Evolutionary conservation across 208 protist genomes (phyloP), one percentile per base, ranked within the genome.

Genomic region (Leishmania major): DNA sequence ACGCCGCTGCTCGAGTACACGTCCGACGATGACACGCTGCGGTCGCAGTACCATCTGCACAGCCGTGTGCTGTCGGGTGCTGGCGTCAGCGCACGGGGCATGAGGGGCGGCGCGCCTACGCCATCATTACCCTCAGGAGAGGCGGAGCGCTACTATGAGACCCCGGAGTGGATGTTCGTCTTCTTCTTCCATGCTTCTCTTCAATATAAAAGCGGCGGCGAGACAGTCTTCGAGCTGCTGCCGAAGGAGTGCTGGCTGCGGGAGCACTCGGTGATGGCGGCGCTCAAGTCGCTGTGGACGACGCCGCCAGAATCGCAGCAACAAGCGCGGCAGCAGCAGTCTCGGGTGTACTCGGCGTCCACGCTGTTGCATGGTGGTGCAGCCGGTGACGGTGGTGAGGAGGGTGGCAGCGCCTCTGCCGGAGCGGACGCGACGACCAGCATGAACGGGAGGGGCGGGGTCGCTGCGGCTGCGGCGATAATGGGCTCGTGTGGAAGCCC

Each of bases 1-100:
- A 94, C 91, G 19, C 94, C 94, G 66, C 88, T 97, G 62, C 89
- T 97, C 22, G 91, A 93, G 84, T 97, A 96, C 88, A 82, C 87
- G 1, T 80, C 78, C 5, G 71, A 73, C 47, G 94, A 97, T 80
- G 87, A 90, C 31, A 91, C 91, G 37, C 86, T 95, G 77, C 89
- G 90, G 6, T 81, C 89, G 66, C 93, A 95, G 87, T 93, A 95
- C 79, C 92, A 96, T 78, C 70, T 96, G 60, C 83, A 91, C 75
- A 85, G 83, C 53, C 62, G 77, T 70, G 75, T 77, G 47, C 82
- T 74, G 69, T 78, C 82, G 60, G 80, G 82, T n/a, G 81, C 57
- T 1, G 17, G 73, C 51, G 66, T 19, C 2, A 22, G 43, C 2
- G 11, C 17, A 17, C 37, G 79, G 25, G n/a, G 31, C 5, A 49